Evolutionary conservation across 345 rosid species (phyloP), one percentile per base, ranked within the genome.

Genomic region (Rhizophora mangle): DNA sequence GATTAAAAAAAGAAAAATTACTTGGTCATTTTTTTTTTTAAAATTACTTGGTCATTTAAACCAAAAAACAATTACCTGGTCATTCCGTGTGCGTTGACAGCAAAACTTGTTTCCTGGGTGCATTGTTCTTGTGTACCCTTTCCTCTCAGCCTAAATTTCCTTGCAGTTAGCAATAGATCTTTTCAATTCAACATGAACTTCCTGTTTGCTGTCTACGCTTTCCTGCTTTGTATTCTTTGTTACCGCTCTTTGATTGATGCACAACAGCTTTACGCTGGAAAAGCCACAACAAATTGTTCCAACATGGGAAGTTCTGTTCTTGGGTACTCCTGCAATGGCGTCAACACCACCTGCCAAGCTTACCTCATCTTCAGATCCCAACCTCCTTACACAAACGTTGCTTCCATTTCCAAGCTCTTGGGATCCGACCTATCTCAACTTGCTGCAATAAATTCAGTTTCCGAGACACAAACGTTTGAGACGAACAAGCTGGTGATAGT

Each of bases 271-370:
- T 90, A 92, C 13, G 86, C 64, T 11, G 95, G 84, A 5, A 30
- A 0, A 60, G 71, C 82, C 11, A 81, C 85, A 21, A 75, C 87
- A 37, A 46, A 64, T 59, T 90, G 98, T 56, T 1, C 32, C 3
- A 73, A 72, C 76, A n/a, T 56, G 16, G 77, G 47, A 36, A 72
- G 75, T 70, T 87, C 95, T 5, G 82, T 72, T 56, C 81, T 87
- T n/a, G 96, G 96, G 4, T 90, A 88, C 81, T 69, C 83, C 68
- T 90, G 98, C 68, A 90, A 87, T 73, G 96, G 89, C 78, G 77
- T 80, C 6, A 85, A 78, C 80, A 80, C n/a, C 21, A 82, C 69
- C 6, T 93, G 96, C 78, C 87, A 69, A 55, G 26, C 87, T 65
- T 90, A 85, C 73, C 86, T 85, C 60, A 63, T 70, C 67, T 88